phyloP scores from a whole-genome alignment of 2,329 filamentous ascomycete genomes.

The Juglanconis oblonga region DNA sequence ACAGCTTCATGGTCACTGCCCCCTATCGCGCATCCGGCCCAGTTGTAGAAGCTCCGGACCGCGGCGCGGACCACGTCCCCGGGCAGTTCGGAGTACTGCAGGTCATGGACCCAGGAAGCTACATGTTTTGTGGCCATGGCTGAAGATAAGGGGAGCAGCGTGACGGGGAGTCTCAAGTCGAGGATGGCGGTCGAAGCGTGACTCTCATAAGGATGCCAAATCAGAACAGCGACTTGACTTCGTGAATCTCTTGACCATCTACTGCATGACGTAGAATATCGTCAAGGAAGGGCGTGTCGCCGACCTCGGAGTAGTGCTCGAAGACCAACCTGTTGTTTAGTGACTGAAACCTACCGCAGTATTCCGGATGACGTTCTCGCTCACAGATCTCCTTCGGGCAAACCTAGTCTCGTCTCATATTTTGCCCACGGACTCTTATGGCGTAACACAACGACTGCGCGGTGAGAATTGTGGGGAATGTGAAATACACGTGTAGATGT shows the following conservation, averaged over 20 bases:
- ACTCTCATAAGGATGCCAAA: not conserved
- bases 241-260: not conserved
- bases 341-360: not conserved
- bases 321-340: not conserved
- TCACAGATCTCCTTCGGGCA: too few relatives aligned
- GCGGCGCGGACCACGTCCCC: conserved; percentile 39
- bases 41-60: conserved; percentile 50
- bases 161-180: not conserved
- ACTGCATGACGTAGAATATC: not conserved
- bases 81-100: conserved; percentile 40
- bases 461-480: too few relatives aligned
- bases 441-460: too few relatives aligned
- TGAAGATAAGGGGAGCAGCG: not conserved
- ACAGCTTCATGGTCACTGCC: conserved; percentile 46
- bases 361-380: too few relatives aligned
- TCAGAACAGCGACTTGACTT: not conserved
- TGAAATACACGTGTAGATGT: too few relatives aligned
- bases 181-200: not conserved
- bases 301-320: not conserved
- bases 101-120: conserved; percentile 43
- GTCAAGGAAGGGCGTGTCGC: not conserved
- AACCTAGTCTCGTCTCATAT: too few relatives aligned
- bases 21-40: conserved; percentile 50
- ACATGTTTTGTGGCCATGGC: conserved; percentile 44
- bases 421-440: too few relatives aligned